Evolutionary conservation across 345 rosid species (phyloP).

Genomic region (Citrus reticulata): DNA sequence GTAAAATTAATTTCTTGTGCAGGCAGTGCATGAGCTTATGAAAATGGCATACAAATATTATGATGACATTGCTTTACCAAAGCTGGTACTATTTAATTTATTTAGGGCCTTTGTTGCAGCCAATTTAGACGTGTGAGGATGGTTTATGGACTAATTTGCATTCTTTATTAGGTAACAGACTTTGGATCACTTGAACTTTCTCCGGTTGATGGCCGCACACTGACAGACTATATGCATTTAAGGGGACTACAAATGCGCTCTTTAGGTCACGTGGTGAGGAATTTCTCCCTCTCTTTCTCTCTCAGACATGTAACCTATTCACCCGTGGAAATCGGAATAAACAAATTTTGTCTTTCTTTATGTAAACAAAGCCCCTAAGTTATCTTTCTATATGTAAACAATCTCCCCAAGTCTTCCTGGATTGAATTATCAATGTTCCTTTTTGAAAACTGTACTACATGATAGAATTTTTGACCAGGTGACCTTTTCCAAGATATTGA

Average conservation of each 20-base stretch:
- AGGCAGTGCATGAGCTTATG: no score
- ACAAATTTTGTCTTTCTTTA: not conserved
- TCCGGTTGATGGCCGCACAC: constrained; percentile 64
- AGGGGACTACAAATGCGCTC: constrained; percentile 64
- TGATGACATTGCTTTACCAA: constrained; percentile 63
- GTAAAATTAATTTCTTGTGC: no score
- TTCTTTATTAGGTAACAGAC: constrained; percentile 50
- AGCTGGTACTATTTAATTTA: constrained; percentile 43
- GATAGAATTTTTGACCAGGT: not conserved
- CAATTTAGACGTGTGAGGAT: not conserved
- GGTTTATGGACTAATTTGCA: constrained; percentile 13
- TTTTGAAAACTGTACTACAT: not conserved
- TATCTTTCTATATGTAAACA: not conserved
- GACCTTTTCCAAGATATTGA: no score
- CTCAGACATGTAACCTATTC: not conserved
- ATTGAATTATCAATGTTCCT: not conserved
- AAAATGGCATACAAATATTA: constrained; percentile 20
- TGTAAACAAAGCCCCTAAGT: not conserved
- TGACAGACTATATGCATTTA: constrained; percentile 70
- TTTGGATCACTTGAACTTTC: constrained; percentile 69
- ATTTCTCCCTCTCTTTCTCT: not conserved
- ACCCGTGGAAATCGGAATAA: not conserved
- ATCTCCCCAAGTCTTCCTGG: not conserved
- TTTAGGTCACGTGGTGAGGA: constrained; percentile 62
- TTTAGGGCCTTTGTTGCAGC: not conserved